A percentile compares a stretch with the other conserved stretches of the same genome.
Evolutionary conservation across 2,329 filamentous ascomycete species (phyloP).

Genomic region (Ampelomyces quisqualis): DNA sequence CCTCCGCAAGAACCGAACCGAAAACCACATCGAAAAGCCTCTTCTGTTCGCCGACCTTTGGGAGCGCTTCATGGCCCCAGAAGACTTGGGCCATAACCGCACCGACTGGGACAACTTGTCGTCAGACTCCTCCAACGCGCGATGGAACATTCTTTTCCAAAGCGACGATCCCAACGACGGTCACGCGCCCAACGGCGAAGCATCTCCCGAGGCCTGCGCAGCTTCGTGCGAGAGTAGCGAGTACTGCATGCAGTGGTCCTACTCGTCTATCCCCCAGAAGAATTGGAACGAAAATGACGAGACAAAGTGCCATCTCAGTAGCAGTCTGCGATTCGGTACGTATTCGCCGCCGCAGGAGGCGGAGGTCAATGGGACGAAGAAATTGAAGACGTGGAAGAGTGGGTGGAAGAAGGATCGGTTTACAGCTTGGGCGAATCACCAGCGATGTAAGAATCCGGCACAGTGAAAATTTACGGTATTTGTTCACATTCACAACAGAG

Average conservation of each 20-base stretch:
- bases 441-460: slow-evolving; percentile 26
- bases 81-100: slow-evolving; percentile 25
- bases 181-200: slow-evolving; percentile 24
- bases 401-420: slow-evolving; percentile 37
- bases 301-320: slow-evolving; percentile 39
- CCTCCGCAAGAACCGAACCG: slow-evolving; percentile 45
- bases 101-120: slow-evolving; percentile 41
- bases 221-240: slow-evolving; percentile 29
- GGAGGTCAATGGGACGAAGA: slow-evolving; percentile 13
- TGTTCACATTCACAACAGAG: too few species aligned
- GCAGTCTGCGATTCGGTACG: slow-evolving; percentile 31
- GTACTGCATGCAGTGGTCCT: slow-evolving; percentile 39
- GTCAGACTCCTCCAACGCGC: slow-evolving; percentile 28
- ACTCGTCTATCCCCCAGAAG: slow-evolving; percentile 25
- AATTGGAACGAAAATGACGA: slow-evolving; percentile 37
- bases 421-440: slow-evolving; percentile 27
- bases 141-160: slow-evolving; percentile 39
- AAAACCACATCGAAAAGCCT: slow-evolving; percentile 17
- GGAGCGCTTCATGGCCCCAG: slow-evolving; percentile 30
- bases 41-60: slow-evolving; percentile 33
- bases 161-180: slow-evolving; percentile 15
- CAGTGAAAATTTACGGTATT: too few species aligned
- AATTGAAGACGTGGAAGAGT: slow-evolving; percentile 26
- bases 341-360: slow-evolving; percentile 16
- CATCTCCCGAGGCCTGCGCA: slow-evolving; percentile 31